A percentile compares a stretch with the other conserved stretches of the same genome.
These are phyloP conservation scores for Amanita molliuscula DNA, from an alignment of 768 basidiomycete genomes.

Conservation along the genomic window DNA sequence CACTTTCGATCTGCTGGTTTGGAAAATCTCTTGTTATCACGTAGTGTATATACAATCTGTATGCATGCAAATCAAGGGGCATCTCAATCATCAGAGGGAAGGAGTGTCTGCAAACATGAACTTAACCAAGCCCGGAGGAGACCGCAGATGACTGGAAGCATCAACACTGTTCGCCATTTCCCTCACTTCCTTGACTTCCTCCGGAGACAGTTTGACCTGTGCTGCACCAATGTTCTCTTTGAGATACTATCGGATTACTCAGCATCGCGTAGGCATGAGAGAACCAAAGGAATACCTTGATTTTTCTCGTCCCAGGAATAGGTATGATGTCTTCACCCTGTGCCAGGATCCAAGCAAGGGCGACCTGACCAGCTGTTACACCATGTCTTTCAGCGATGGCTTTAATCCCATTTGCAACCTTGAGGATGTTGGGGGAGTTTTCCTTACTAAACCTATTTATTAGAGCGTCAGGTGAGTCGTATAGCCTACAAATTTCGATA, in stretches of 20 bases:
- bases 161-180: slow-evolving; percentile 23
- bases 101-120: slow-evolving; percentile 26
- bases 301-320: slow-evolving; percentile 36
- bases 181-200: slow-evolving; percentile 28
- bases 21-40: no score
- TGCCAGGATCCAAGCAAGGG: slow-evolving; percentile 38
- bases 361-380: slow-evolving; percentile 34
- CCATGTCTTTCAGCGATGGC: slow-evolving; percentile 26
- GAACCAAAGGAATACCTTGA: slow-evolving; percentile 16
- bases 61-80: no score
- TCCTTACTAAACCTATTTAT: slow-evolving; percentile 22
- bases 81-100: no score
- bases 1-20: no score
- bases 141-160: slow-evolving; percentile 20
- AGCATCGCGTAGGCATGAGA: neutral
- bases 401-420: slow-evolving; percentile 27
- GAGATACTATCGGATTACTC: no score
- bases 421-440: slow-evolving; percentile 37
- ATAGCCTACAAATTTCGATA: no score
- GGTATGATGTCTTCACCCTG: slow-evolving; percentile 37
- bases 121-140: slow-evolving; percentile 19
- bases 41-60: no score
- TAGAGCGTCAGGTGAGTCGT: neutral
- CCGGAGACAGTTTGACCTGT: slow-evolving; percentile 20
- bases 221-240: slow-evolving; percentile 32